Conservation (phyloP, 2,329 filamentous ascomycete genomes). For the Paramyrothecium roridum region DNA sequence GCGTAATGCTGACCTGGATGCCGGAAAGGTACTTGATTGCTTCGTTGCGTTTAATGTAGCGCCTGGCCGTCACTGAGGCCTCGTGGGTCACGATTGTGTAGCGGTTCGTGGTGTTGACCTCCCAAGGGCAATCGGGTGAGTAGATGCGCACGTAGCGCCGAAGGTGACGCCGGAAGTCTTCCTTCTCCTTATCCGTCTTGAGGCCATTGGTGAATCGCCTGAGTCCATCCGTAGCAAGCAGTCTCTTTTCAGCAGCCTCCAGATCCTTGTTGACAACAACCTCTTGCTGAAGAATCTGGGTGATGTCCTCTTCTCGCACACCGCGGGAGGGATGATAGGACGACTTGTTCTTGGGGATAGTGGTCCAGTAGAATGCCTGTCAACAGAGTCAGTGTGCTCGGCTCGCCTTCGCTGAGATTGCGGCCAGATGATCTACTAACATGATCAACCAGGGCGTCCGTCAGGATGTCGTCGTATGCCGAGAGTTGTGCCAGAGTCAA, state of each 20-base stretch:
- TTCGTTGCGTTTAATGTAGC: conserved; percentile 75
- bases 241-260: conserved; percentile 64
- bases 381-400: conserved; percentile 3
- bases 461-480: conserved; percentile 92
- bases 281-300: conserved; percentile 58
- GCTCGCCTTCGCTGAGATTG: not conserved
- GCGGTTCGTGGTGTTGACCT: conserved; percentile 86
- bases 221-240: conserved; percentile 72
- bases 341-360: conserved; percentile 87
- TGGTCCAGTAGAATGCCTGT: conserved; percentile 94
- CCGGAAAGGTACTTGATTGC: conserved; percentile 87
- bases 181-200: conserved; percentile 73
- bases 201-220: conserved; percentile 67
- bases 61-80: conserved; percentile 79
- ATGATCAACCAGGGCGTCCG: conserved; percentile 91
- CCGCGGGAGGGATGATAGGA: conserved; percentile 84
- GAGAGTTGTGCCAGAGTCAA: conserved; percentile 85
- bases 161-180: conserved; percentile 82
- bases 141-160: conserved; percentile 92
- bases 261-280: conserved; percentile 74
- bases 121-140: conserved; percentile 88
- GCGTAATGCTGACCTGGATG: conserved; percentile 88
- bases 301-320: conserved; percentile 62
- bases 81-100: conserved; percentile 92
- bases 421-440: conserved; percentile 51